Percentiles rank a stretch among this genome's conserved stretches.
Conservation (phyloP, 139 green algal species). For the Parachlorella kessleri region DNA sequence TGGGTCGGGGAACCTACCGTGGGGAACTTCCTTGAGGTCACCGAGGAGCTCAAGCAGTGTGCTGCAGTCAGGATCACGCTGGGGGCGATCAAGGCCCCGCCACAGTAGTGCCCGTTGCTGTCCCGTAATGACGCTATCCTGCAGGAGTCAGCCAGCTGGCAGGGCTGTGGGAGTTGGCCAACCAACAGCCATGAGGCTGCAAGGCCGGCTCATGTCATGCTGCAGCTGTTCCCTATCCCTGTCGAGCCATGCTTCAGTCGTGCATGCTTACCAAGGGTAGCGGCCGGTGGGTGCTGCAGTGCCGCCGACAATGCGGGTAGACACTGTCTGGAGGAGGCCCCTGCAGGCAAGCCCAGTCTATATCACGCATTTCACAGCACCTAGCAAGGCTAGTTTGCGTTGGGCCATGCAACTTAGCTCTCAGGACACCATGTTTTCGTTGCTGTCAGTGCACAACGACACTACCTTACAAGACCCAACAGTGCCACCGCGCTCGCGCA, state of each 20-base stretch:
- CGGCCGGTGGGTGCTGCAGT: neutral
- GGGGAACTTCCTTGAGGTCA: neutral
- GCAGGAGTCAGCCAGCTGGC: neutral
- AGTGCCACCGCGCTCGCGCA: too few species aligned
- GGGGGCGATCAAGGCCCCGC: neutral
- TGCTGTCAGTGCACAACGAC: too few species aligned
- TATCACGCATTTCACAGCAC: too few species aligned
- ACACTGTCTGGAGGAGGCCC: neutral
- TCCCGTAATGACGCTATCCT: neutral
- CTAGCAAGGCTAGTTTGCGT: too few species aligned
- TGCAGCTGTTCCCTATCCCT: neutral
- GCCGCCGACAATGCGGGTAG: constrained; percentile 13
- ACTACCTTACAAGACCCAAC: too few species aligned
- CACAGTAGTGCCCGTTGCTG: constrained; percentile 3
- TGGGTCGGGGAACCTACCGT: neutral
- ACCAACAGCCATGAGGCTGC: neutral
- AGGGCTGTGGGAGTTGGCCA: neutral
- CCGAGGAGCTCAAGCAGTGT: neutral
- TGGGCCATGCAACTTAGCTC: too few species aligned
- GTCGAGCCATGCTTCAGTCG: neutral
- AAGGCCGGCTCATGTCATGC: neutral
- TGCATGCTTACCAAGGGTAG: neutral
- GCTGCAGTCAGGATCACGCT: constrained; percentile 9
- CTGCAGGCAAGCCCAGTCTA: too few species aligned
- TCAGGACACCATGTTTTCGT: too few species aligned